Conservation (phyloP, 306 rosid genomes). For the Dryas alaskensis region DNA sequence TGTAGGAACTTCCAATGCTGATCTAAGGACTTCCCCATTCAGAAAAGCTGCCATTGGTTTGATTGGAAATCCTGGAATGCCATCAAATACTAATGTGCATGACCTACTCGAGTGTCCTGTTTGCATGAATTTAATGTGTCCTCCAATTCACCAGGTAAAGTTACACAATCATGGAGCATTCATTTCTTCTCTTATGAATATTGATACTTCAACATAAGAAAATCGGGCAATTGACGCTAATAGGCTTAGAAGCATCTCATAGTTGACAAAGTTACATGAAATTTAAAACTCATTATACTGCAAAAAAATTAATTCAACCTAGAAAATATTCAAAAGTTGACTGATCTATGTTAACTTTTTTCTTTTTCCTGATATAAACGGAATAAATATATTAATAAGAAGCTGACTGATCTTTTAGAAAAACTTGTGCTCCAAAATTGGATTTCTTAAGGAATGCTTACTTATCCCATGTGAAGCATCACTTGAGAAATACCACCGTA, state of each 20-base stretch:
- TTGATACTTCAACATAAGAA: background rate
- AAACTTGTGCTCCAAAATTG: background rate
- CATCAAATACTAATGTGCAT: slow-evolving; percentile 38
- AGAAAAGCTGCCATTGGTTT: slow-evolving; percentile 29
- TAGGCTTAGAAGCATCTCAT: background rate
- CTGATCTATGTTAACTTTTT: no score
- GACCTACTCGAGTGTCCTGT: slow-evolving; percentile 61
- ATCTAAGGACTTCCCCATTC: slow-evolving; percentile 32
- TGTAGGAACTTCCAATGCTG: slow-evolving; percentile 30
- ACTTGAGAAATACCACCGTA: background rate
- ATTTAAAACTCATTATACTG: background rate
- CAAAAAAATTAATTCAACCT: background rate
- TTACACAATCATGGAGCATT: background rate
- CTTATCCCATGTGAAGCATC: background rate
- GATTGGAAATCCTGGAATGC: slow-evolving; percentile 26
- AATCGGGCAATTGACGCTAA: background rate
- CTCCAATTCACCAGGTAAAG: slow-evolving; percentile 56
- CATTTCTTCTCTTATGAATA: background rate
- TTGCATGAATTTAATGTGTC: slow-evolving; percentile 56
- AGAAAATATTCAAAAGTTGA: slow-evolving; percentile 1
- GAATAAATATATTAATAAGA: no score
- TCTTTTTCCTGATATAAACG: no score
- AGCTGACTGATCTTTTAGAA: background rate
- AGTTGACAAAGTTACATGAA: background rate
- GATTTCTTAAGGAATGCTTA: background rate